These are phyloP conservation scores for Staphylotrichum tortipilum DNA, from an alignment of 495 filamentous ascomycete genomes.

Conservation along the genomic window DNA sequence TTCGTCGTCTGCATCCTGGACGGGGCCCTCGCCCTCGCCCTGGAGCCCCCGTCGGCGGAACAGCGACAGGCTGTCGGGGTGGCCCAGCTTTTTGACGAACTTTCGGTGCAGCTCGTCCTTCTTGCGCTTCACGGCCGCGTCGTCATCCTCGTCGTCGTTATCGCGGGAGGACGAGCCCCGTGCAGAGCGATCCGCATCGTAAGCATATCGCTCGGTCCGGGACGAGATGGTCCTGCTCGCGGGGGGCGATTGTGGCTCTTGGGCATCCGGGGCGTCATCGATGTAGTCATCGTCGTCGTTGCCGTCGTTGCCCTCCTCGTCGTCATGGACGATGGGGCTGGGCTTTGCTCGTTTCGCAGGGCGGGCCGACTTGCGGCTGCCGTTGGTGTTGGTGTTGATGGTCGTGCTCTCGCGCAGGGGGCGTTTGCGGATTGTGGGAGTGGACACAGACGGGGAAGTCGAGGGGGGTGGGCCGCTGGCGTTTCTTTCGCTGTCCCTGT, in stretches of 20 bases:
- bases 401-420: slow-evolving; percentile 37
- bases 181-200: slow-evolving; percentile 25
- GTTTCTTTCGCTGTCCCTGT: not conserved
- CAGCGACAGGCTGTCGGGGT: slow-evolving; percentile 66
- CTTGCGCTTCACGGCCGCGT: slow-evolving; percentile 32
- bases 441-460: not conserved
- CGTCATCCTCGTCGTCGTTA: slow-evolving; percentile 46
- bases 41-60: slow-evolving; percentile 51
- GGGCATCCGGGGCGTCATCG: not conserved
- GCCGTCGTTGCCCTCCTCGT: too few species aligned
- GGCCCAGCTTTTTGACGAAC: slow-evolving; percentile 84
- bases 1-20: slow-evolving; percentile 40
- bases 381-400: slow-evolving; percentile 31
- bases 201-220: slow-evolving; percentile 41
- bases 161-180: slow-evolving; percentile 20
- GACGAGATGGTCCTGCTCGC: slow-evolving; percentile 11
- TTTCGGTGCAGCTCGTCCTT: slow-evolving; percentile 71
- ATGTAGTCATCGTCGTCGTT: not conserved
- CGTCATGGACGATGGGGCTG: slow-evolving; percentile 18
- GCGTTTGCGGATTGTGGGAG: slow-evolving; percentile 31
- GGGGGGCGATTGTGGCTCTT: not conserved
- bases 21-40: slow-evolving; percentile 43
- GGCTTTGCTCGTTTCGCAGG: slow-evolving; percentile 37
- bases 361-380: slow-evolving; percentile 24
- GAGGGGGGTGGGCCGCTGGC: not conserved